phyloP scores from a whole-genome alignment of 371 early-diverging fungal genomes.

The Rhizopus stolonifer region DNA sequence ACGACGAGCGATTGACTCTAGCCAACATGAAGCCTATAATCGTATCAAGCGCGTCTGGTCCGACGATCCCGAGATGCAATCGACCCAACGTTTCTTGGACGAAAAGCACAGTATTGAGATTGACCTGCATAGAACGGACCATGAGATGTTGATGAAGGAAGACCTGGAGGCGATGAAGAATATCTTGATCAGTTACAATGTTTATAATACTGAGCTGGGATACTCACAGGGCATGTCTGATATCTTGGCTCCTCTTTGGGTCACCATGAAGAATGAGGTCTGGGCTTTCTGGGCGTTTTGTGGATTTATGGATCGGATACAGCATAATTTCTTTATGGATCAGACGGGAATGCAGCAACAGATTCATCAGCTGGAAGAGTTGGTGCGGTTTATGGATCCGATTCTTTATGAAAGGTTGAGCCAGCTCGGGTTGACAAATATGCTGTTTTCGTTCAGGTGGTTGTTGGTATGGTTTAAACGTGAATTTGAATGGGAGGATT shows the following conservation, averaged over 20 bases:
- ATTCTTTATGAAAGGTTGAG: conserved; percentile 75
- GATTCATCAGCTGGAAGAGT: conserved; percentile 66
- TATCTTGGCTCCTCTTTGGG: conserved; percentile 84
- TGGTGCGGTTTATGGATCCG: conserved; percentile 85
- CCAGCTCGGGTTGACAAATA: conserved; percentile 74
- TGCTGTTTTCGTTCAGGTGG: conserved; percentile 96
- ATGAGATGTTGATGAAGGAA: conserved; percentile 68
- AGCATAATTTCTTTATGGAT: conserved; percentile 78
- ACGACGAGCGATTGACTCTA: conserved; percentile 60
- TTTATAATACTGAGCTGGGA: conserved; percentile 65
- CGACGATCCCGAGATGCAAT: conserved; percentile 56
- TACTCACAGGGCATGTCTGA: conserved; percentile 98
- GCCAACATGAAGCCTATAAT: conserved; percentile 73
- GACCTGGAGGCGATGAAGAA: conserved; percentile 83
- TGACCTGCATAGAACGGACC: conserved; percentile 93
- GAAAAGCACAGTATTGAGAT: conserved; percentile 89
- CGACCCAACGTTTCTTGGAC: conserved; percentile 67
- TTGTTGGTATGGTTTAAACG: conserved; percentile 94
- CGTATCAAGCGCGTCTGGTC: conserved; percentile 81
- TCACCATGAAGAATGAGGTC: conserved; percentile 85
- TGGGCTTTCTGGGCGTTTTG: conserved; percentile 92
- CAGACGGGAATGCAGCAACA: conserved; percentile 91
- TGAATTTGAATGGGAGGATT: conserved; percentile 87
- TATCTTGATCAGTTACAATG: conserved; percentile 87
- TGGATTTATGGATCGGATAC: conserved; percentile 84